phyloP scores from a whole-genome alignment of 305 asterid species.

The Fraxinus baroniana region DNA sequence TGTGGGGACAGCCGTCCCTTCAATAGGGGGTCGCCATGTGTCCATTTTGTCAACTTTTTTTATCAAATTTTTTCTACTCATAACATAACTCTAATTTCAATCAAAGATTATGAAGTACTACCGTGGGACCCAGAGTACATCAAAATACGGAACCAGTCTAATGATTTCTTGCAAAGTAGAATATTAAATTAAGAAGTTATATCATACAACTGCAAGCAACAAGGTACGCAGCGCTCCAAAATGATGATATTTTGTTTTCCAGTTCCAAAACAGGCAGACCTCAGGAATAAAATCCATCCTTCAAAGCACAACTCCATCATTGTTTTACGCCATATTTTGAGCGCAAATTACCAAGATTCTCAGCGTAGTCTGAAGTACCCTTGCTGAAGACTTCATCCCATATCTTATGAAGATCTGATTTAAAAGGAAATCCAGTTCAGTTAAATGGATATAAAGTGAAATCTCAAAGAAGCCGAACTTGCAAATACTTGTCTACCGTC shows the following conservation, averaged over 20 bases:
- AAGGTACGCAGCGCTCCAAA: neutral
- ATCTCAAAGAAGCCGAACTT: neutral
- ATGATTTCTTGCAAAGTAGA: neutral
- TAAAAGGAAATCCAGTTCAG: slow-evolving; percentile 17
- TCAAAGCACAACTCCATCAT: slow-evolving; percentile 24
- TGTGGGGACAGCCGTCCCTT: no score
- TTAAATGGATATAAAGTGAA: slow-evolving; percentile 13
- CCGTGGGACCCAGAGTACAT: neutral
- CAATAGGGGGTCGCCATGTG: no score
- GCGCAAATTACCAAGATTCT: slow-evolving; percentile 43
- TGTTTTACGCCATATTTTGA: slow-evolving; percentile 38
- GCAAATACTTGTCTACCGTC: neutral
- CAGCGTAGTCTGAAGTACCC: slow-evolving; percentile 39
- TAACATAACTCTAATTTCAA: no score
- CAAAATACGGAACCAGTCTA: neutral
- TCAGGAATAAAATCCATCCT: neutral
- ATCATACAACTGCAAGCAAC: neutral
- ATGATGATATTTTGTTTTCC: neutral
- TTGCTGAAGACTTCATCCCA: slow-evolving; percentile 69
- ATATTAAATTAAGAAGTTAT: neutral
- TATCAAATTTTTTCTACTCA: no score
- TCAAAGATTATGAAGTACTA: neutral
- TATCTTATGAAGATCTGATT: slow-evolving; percentile 59
- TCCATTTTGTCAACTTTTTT: no score
- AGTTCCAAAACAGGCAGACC: neutral